A percentile compares a stretch with the other conserved stretches of the same genome.
Conservation (phyloP, 1,284 basidiomycete species). For the Cutaneotrichosporon mucoides region DNA sequence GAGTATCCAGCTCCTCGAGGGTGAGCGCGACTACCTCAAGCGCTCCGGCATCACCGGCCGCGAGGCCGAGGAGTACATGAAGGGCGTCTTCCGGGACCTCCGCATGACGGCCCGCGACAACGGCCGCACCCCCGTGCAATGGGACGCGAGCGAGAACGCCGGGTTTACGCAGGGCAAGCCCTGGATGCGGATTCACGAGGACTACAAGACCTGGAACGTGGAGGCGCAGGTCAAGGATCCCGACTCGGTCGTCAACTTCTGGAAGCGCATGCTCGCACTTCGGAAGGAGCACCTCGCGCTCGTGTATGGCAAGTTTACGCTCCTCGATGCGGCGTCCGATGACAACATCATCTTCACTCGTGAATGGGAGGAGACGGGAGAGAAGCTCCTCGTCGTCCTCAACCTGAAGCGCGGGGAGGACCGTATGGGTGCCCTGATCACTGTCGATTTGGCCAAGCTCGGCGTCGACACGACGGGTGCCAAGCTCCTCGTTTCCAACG, state of each 20-base stretch:
- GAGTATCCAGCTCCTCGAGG: constrained; percentile 35
- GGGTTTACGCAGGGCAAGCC: constrained; percentile 62
- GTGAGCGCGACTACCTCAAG: constrained; percentile 37
- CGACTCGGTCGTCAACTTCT: constrained; percentile 59
- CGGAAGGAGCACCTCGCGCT: constrained; percentile 60
- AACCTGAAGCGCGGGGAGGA: constrained; percentile 52
- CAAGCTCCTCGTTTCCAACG: constrained; percentile 29
- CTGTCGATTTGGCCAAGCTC: constrained; percentile 10
- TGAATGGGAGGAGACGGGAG: constrained; percentile 27
- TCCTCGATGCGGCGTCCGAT: constrained; percentile 50
- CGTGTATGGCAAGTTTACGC: constrained; percentile 53
- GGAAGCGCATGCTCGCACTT: constrained; percentile 55
- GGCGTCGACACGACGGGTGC: constrained; percentile 21
- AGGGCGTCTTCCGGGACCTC: constrained; percentile 15
- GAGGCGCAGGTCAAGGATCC: constrained; percentile 54
- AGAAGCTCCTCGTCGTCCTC: constrained; percentile 53
- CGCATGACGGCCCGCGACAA: constrained; percentile 64
- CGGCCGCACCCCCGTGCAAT: constrained; percentile 53
- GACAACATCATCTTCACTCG: constrained; percentile 59
- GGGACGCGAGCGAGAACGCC: constrained; percentile 57
- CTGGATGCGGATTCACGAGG: constrained; percentile 74
- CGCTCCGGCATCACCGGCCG: constrained; percentile 23
- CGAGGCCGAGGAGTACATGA: constrained; percentile 1
- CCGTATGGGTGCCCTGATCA: constrained; percentile 16
- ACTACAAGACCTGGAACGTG: constrained; percentile 63